Conservation (phyloP, 495 filamentous ascomycete species). For the Trichoderma asperelloides region DNA sequence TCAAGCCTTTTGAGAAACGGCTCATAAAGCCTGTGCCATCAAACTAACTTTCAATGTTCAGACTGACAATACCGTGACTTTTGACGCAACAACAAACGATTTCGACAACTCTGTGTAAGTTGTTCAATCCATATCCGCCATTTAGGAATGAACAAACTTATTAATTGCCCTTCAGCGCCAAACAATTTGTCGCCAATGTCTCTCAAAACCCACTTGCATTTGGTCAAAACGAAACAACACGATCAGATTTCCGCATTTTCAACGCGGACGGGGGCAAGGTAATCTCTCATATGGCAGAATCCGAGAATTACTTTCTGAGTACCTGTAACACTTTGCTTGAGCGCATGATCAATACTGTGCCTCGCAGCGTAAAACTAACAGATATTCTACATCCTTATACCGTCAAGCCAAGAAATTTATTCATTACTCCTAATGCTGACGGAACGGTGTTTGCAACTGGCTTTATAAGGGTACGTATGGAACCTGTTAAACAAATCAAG, state of each 20-base stretch:
- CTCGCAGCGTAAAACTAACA: constrained; percentile 9
- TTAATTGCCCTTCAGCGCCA: neutral
- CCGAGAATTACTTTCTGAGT: constrained; percentile 6
- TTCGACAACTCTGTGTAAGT: constrained; percentile 12
- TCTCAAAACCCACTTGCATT: constrained; percentile 27
- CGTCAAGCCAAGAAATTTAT: constrained; percentile 9
- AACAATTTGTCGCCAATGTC: constrained; percentile 11
- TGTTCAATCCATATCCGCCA: neutral
- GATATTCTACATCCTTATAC: constrained; percentile 7
- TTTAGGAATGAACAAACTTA: neutral
- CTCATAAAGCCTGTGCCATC: neutral
- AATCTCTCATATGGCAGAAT: constrained; percentile 23
- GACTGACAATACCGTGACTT: neutral
- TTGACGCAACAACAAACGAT: neutral
- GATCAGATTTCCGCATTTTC: constrained; percentile 34
- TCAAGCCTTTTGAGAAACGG: neutral
- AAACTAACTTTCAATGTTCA: neutral
- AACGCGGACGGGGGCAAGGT: constrained; percentile 29
- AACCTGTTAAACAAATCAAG: neutral
- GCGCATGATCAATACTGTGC: constrained; percentile 15
- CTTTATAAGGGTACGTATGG: constrained; percentile 9
- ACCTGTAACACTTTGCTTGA: constrained; percentile 8
- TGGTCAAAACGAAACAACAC: constrained; percentile 20
- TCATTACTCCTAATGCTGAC: constrained; percentile 1
- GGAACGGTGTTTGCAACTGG: constrained; percentile 4